Conservation (phyloP, 2,329 filamentous ascomycete genomes). For the Beauveria scarabaeidicola region DNA sequence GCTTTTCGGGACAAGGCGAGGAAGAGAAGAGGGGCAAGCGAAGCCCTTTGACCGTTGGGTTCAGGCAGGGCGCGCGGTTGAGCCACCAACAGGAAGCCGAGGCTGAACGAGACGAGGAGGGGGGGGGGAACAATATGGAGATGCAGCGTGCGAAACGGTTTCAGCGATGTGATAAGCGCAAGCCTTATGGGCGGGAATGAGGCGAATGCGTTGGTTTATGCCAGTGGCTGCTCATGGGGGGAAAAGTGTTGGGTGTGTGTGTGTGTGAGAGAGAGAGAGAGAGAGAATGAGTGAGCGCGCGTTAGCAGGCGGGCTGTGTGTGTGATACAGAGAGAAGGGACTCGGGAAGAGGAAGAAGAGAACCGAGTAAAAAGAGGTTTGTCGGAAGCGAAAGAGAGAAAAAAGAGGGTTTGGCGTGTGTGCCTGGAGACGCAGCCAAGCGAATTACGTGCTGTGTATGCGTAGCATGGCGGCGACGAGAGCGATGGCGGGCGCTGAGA, state of each 20-base stretch:
- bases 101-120: neutral
- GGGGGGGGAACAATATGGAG: neutral
- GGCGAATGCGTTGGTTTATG: neutral
- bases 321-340: neutral
- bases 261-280: neutral
- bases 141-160: neutral
- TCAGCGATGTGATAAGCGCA: neutral
- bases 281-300: neutral
- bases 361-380: neutral
- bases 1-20: conserved; percentile 1
- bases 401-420: neutral
- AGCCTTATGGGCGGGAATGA: neutral
- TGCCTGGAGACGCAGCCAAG: conserved; percentile 1
- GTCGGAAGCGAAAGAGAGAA: neutral
- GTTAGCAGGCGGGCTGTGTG: neutral
- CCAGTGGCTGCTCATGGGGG: neutral
- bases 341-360: neutral
- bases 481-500: no score
- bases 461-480: neutral
- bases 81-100: neutral
- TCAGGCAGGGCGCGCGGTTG: neutral
- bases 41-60: neutral
- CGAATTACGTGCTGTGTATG: conserved; percentile 7
- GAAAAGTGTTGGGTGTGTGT: neutral
- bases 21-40: neutral